phyloP scores from a whole-genome alignment of 768 basidiomycete species.

The Kwoniella botswanensis region DNA sequence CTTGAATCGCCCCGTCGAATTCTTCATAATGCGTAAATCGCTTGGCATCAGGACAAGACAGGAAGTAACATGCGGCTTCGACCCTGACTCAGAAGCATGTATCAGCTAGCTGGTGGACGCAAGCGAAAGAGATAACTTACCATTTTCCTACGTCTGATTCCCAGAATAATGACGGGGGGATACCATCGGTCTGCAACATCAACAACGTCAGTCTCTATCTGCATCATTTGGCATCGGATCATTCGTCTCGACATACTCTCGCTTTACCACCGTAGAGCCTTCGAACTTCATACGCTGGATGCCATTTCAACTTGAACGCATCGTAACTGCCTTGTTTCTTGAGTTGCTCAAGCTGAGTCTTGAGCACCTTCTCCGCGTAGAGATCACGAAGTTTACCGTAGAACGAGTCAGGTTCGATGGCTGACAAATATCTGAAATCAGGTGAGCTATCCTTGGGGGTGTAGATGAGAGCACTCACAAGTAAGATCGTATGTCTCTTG shows the following conservation, averaged over 20 bases:
- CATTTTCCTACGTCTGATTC: constrained; percentile 46
- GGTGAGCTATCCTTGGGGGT: not conserved
- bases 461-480: not conserved
- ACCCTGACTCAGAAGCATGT: constrained; percentile 22
- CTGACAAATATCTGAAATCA: not conserved
- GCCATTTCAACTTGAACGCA: constrained; percentile 42
- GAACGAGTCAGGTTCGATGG: constrained; percentile 34
- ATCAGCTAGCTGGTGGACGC: not conserved
- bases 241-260: constrained; percentile 18
- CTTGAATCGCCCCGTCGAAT: constrained; percentile 30
- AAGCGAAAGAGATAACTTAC: constrained; percentile 3
- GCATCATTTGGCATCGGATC: no score
- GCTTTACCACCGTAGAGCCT: constrained; percentile 23
- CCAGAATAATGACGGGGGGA: constrained; percentile 43
- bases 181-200: constrained; percentile 20
- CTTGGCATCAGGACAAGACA: constrained; percentile 26
- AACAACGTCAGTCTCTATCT: no score
- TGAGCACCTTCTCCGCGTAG: constrained; percentile 36
- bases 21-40: constrained; percentile 18
- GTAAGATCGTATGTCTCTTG: constrained; percentile 15
- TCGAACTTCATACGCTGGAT: constrained; percentile 38
- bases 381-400: constrained; percentile 38
- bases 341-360: constrained; percentile 44
- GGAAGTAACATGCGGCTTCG: constrained; percentile 42
- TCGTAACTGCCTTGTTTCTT: constrained; percentile 43